Percentiles rank a stretch among this genome's conserved stretches.
Conservation (phyloP, 2,329 filamentous ascomycete species). For the Pleoardoris graminearum region DNA sequence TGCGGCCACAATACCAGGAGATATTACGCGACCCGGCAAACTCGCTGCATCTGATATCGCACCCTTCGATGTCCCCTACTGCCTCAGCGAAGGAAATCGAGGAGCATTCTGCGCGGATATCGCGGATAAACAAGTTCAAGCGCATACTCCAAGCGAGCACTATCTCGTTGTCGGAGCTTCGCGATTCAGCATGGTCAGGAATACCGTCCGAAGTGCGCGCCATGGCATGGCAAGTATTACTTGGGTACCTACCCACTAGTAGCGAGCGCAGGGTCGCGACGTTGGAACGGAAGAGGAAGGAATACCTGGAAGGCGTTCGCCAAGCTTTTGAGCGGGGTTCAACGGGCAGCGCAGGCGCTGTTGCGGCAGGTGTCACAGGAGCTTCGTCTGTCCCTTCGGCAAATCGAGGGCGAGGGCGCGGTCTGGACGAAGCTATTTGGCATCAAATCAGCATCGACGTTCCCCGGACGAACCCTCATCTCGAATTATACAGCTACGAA, state of each 20-base stretch:
- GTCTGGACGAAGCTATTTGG: slow-evolving; percentile 96
- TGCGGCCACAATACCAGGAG: slow-evolving; percentile 96
- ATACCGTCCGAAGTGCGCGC: slow-evolving; percentile 93
- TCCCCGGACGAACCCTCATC: slow-evolving; percentile 91
- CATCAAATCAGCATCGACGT: slow-evolving; percentile 99
- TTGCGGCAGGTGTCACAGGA: slow-evolving; percentile 59
- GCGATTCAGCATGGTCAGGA: slow-evolving; percentile 89
- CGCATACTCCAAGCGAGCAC: slow-evolving; percentile 89
- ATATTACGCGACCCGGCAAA: slow-evolving; percentile 86
- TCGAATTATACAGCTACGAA: slow-evolving; percentile 93
- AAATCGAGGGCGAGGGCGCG: slow-evolving; percentile 67
- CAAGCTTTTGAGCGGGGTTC: slow-evolving; percentile 64
- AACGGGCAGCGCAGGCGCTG: slow-evolving; percentile 42
- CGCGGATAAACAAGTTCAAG: slow-evolving; percentile 98
- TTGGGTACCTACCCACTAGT: slow-evolving; percentile 96
- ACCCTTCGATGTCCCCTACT: slow-evolving; percentile 72
- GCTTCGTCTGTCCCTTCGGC: slow-evolving; percentile 46
- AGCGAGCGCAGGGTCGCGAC: slow-evolving; percentile 89
- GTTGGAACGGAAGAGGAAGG: slow-evolving; percentile 90
- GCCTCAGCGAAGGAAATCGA: slow-evolving; percentile 83
- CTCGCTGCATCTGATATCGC: slow-evolving; percentile 89
- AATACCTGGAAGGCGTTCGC: slow-evolving; percentile 89
- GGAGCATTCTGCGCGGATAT: slow-evolving; percentile 81
- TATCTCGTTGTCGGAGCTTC: slow-evolving; percentile 80
- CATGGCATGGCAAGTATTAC: slow-evolving; percentile 97